Conservation (phyloP, 495 filamentous ascomycete genomes). For the Penicillium canariense region DNA sequence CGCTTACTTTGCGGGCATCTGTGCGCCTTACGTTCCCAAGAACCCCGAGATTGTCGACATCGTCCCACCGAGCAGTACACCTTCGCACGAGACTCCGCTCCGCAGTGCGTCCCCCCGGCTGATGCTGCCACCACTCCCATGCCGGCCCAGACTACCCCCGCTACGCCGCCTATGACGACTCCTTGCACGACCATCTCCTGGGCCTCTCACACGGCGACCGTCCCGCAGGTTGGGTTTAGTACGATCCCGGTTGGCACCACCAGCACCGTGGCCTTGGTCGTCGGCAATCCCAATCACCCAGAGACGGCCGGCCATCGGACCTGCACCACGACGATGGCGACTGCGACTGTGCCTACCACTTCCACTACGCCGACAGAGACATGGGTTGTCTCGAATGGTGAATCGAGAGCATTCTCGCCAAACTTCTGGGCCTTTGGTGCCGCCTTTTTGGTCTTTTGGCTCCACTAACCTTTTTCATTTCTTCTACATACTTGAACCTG, state of each 20-base stretch:
- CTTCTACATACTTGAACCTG: no score
- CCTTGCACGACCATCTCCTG: slow-evolving; percentile 62
- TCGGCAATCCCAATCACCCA: not conserved
- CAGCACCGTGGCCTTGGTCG: slow-evolving; percentile 25
- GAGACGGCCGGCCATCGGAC: not conserved
- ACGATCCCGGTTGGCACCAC: slow-evolving; percentile 46
- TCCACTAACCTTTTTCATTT: no score
- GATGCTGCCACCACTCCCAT: slow-evolving; percentile 11
- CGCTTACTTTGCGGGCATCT: slow-evolving; percentile 87
- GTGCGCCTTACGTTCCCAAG: slow-evolving; percentile 64
- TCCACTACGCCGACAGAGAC: no score
- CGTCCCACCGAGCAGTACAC: slow-evolving; percentile 38
- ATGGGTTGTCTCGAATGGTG: no score
- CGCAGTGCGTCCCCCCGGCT: slow-evolving; percentile 42
- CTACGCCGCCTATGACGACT: slow-evolving; percentile 12
- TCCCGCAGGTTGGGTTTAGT: slow-evolving; percentile 70
- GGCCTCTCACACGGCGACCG: slow-evolving; percentile 60
- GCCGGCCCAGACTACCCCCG: slow-evolving; percentile 26
- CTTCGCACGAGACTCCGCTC: not conserved
- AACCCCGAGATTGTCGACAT: slow-evolving; percentile 84
- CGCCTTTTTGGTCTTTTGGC: no score
- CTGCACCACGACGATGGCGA: not conserved
- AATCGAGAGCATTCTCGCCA: no score
- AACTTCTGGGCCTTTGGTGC: no score
- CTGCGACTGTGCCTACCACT: not conserved